Conservation (phyloP, 129 eudicot species). For the Rutidosis leptorrhynchoides region DNA sequence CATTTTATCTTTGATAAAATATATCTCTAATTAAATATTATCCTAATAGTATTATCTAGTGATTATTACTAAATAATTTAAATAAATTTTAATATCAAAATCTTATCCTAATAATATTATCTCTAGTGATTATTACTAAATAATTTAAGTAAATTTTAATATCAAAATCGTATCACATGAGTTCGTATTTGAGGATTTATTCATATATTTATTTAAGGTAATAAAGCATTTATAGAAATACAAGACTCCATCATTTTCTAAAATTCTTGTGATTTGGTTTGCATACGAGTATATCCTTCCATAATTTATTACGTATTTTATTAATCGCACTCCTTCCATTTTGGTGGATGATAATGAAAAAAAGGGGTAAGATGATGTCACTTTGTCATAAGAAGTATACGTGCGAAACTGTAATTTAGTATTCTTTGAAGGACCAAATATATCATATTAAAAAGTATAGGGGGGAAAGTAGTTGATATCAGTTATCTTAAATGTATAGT, state of each 20-base stretch:
- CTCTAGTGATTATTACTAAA: background rate
- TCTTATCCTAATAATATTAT: background rate
- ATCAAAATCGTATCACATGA: too few relatives aligned
- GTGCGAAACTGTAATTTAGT: background rate
- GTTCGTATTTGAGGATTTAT: too few relatives aligned
- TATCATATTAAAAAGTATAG: constrained; percentile 6
- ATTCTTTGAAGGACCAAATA: background rate
- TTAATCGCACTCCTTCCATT: background rate
- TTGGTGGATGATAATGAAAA: background rate
- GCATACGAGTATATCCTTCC: background rate
- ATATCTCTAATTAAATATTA: too few relatives aligned
- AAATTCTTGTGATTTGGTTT: background rate
- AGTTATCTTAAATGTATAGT: constrained; percentile 1
- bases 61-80: background rate
- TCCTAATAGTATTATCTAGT: background rate
- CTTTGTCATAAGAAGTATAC: background rate
- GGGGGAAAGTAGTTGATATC: background rate
- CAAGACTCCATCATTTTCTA: background rate
- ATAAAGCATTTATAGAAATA: too few relatives aligned
- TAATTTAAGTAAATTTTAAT: background rate
- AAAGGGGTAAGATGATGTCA: background rate
- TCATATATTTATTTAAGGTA: too few relatives aligned
- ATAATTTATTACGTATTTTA: too few relatives aligned
- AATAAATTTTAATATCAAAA: too few relatives aligned
- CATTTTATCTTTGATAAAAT: too few relatives aligned